Evolutionary conservation across 2,329 filamentous ascomycete genomes (phyloP).

Genomic region (Diaporthe amygdali): DNA sequence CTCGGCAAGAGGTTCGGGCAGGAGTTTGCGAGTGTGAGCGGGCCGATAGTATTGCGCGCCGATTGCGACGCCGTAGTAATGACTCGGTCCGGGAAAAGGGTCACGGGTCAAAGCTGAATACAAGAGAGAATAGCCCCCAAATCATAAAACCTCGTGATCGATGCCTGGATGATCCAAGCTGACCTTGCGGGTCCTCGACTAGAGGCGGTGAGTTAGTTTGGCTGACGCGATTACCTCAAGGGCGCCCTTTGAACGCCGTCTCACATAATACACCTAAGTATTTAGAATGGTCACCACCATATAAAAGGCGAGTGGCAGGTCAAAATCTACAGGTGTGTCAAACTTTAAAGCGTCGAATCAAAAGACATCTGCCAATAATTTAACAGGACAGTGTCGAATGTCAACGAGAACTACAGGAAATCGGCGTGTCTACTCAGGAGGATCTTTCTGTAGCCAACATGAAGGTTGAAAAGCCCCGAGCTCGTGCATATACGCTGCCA

Average conservation of each 20-base stretch:
- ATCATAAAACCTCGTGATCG: neutral
- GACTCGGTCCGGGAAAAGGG: neutral
- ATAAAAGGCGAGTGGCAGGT: neutral
- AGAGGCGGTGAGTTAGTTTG: neutral
- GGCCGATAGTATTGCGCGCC: neutral
- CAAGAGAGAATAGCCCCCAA: neutral
- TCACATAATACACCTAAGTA: conserved; percentile 10
- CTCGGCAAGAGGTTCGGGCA: neutral
- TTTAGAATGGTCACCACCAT: neutral
- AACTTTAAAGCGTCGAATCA: neutral
- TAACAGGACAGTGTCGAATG: neutral
- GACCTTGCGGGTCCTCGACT: neutral
- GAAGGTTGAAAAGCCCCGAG: neutral
- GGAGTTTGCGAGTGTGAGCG: conserved; percentile 16
- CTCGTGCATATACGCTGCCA: neutral
- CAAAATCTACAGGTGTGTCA: neutral
- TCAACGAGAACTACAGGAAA: neutral
- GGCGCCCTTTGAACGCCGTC: neutral
- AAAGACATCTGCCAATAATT: no score
- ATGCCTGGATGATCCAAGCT: neutral
- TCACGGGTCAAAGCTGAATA: neutral
- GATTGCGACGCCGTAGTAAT: neutral
- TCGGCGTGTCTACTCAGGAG: neutral
- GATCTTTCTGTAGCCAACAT: neutral
- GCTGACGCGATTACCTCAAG: conserved; percentile 1